Evolutionary conservation across 352 stramenopile species (phyloP).

Genomic region (Phytophthora brassicae): DNA sequence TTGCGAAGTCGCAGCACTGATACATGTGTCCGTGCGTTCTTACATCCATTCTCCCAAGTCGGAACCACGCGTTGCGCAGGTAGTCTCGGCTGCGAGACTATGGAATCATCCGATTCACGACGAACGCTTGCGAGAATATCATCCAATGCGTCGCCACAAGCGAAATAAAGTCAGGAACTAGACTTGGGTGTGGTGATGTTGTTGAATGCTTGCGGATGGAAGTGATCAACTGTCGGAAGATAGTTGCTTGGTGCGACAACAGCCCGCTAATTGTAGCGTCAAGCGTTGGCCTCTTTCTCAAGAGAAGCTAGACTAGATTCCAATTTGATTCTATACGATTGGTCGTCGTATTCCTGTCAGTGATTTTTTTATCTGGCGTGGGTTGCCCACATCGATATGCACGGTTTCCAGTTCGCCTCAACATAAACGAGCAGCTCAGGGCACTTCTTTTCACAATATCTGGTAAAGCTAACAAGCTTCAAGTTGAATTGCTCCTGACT

Average conservation of each 20-base stretch:
- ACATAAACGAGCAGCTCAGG: slow-evolving; percentile 1
- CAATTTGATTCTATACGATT: slow-evolving; percentile 18
- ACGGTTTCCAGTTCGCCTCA: slow-evolving; percentile 3
- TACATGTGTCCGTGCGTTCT: neutral
- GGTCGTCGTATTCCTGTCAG: slow-evolving; percentile 7
- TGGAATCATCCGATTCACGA: neutral
- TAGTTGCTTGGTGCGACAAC: slow-evolving; percentile 1
- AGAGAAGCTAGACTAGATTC: slow-evolving; percentile 3
- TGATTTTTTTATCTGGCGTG: neutral
- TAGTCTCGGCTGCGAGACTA: neutral
- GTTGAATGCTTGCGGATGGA: neutral
- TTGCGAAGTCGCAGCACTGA: neutral
- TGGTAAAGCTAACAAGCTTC: too few relatives aligned
- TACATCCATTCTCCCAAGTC: neutral
- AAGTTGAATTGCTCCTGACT: neutral
- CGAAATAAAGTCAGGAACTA: neutral
- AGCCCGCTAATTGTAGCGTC: slow-evolving; percentile 2
- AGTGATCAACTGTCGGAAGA: neutral
- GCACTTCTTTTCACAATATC: neutral
- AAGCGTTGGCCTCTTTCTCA: slow-evolving; percentile 3
- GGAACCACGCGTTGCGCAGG: neutral
- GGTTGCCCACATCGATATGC: slow-evolving; percentile 9
- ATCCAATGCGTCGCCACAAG: neutral
- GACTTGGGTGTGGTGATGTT: neutral
- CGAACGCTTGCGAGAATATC: neutral